Evolutionary conservation across 345 rosid species (phyloP).

Genomic region (Arabidopsis suecica): DNA sequence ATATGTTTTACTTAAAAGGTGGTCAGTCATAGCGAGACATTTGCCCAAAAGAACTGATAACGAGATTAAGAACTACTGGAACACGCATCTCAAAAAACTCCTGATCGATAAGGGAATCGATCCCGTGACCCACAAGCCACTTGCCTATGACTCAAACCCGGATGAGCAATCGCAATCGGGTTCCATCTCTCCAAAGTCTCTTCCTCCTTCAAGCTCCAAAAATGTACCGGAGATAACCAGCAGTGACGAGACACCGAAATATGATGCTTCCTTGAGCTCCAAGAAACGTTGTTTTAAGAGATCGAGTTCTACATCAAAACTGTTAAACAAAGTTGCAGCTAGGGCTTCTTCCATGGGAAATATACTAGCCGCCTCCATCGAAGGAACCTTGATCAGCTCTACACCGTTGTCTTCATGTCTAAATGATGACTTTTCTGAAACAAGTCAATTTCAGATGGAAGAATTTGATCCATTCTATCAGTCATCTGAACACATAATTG

Average conservation of each 20-base stretch:
- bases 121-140: conserved; percentile 76
- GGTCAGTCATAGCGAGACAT: conserved; percentile 72
- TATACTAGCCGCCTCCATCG: conserved; percentile 39
- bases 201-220: conserved; percentile 21
- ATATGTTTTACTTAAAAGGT: conserved; percentile 42
- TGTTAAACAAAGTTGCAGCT: conserved; percentile 45
- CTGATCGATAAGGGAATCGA: conserved; percentile 71
- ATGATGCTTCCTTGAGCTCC: conserved; percentile 35
- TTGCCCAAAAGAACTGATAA: conserved; percentile 71
- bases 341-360: conserved; percentile 37
- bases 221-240: conserved; percentile 22
- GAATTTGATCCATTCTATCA: conserved; percentile 27
- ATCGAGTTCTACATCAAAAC: conserved; percentile 33
- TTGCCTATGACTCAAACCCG: conserved; percentile 11
- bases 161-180: conserved; percentile 27
- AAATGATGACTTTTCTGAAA: conserved; percentile 24
- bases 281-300: conserved; percentile 22
- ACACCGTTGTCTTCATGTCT: conserved; percentile 19
- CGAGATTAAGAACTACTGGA: conserved; percentile 74
- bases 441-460: conserved; percentile 28
- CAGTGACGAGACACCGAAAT: conserved; percentile 4
- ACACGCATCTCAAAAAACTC: conserved; percentile 69
- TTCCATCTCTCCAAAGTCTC: conserved; percentile 29
- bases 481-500: conserved; percentile 10
- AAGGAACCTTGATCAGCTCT: conserved; percentile 33